These are phyloP conservation scores for Phytophthora pisi DNA, from an alignment of 352 stramenopile genomes.

Conservation along the genomic window DNA sequence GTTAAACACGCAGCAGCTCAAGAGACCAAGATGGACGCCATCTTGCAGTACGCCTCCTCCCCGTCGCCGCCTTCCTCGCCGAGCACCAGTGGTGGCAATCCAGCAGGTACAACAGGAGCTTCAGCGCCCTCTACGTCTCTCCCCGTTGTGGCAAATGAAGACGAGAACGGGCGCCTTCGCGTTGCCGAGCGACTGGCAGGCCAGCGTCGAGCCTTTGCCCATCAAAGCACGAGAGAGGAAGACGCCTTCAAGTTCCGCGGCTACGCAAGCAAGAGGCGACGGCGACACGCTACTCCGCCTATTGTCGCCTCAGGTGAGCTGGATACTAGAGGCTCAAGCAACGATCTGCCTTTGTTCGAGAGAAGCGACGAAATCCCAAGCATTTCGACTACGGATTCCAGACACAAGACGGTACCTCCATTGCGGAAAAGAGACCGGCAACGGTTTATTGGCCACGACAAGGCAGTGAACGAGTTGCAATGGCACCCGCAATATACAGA, in stretches of 20 bases:
- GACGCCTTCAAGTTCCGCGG: slow-evolving; percentile 38
- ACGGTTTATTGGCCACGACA: slow-evolving; percentile 37
- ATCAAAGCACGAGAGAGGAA: slow-evolving; percentile 23
- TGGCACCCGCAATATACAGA: slow-evolving; percentile 45
- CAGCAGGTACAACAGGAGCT: no score
- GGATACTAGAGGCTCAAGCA: neutral
- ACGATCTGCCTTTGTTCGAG: slow-evolving; percentile 10
- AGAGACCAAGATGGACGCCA: slow-evolving; percentile 19
- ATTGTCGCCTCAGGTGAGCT: neutral
- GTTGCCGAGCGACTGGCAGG: slow-evolving; percentile 7
- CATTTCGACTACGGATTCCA: neutral
- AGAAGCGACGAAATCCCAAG: neutral
- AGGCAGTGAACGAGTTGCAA: slow-evolving; percentile 43
- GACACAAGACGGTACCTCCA: neutral
- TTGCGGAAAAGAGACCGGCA: slow-evolving; percentile 14
- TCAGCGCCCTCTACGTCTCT: neutral
- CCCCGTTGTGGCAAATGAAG: neutral
- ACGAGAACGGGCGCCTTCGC: neutral
- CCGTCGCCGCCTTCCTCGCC: slow-evolving; percentile 13
- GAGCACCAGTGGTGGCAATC: neutral
- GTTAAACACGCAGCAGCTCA: slow-evolving; percentile 4
- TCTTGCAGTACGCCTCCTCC: slow-evolving; percentile 23
- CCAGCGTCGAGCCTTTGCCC: slow-evolving; percentile 2
- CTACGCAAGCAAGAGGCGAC: slow-evolving; percentile 37
- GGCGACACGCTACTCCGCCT: neutral